Conservation (phyloP, 768 basidiomycete species). For the Hygrophorus pudorinus region DNA sequence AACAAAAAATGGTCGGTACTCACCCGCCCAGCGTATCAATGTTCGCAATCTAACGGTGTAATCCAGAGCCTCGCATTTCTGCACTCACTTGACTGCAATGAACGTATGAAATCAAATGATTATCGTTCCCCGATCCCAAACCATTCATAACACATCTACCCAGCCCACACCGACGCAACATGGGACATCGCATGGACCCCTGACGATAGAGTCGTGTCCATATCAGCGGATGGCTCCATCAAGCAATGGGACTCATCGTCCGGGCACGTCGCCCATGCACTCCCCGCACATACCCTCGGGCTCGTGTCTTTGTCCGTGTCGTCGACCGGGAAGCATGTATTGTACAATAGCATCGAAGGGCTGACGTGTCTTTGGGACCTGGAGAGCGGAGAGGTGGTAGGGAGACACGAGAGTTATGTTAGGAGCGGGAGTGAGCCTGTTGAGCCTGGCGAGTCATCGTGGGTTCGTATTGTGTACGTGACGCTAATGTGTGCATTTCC, state of each 20-base stretch:
- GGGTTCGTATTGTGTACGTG: not conserved
- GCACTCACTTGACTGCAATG: conserved; percentile 63
- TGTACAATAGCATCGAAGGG: conserved; percentile 83
- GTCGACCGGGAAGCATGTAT: conserved; percentile 49
- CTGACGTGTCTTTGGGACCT: conserved; percentile 71
- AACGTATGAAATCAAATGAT: conserved; percentile 41
- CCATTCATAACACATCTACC: conserved; percentile 11
- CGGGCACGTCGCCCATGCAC: conserved; percentile 45
- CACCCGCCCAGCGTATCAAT: not conserved
- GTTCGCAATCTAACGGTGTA: not conserved
- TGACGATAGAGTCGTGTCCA: conserved; percentile 53
- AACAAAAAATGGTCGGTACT: not conserved
- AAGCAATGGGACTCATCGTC: conserved; percentile 63
- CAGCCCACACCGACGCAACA: conserved; percentile 72
- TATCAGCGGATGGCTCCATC: conserved; percentile 70
- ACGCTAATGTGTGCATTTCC: conserved; percentile 3
- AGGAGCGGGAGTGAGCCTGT: conserved; percentile 28
- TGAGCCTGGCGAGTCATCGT: conserved; percentile 54
- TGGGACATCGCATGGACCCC: conserved; percentile 73
- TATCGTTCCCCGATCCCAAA: not conserved
- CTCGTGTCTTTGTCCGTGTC: conserved; percentile 73
- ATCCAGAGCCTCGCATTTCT: conserved; percentile 63
- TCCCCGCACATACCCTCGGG: conserved; percentile 76
- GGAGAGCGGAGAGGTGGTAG: conserved; percentile 46
- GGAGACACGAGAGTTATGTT: conserved; percentile 65